Conservation (phyloP, 1,139 yeast species). For the Taphrina communis region DNA sequence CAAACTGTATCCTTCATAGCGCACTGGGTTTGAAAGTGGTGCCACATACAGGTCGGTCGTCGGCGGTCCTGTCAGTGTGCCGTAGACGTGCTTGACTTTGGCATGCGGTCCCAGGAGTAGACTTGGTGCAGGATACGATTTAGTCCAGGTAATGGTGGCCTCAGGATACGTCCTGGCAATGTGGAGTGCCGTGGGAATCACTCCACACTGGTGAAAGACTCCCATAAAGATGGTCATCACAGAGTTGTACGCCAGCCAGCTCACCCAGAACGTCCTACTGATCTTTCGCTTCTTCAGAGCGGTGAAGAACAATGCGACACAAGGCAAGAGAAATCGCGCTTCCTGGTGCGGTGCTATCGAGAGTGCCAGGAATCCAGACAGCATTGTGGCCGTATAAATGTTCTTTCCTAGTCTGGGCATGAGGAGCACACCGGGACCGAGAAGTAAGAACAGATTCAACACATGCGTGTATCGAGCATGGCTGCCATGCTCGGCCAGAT, state of each 20-base stretch:
- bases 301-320: slow-evolving; percentile 71
- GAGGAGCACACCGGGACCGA: slow-evolving; percentile 70
- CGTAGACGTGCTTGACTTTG: slow-evolving; percentile 8
- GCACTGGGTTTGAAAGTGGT: slow-evolving; percentile 4
- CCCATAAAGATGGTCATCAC: slow-evolving; percentile 73
- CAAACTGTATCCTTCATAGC: not conserved
- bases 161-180: slow-evolving; percentile 47
- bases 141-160: slow-evolving; percentile 78
- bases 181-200: slow-evolving; percentile 65
- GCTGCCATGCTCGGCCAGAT: slow-evolving; percentile 77
- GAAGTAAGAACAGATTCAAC: slow-evolving; percentile 73
- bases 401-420: slow-evolving; percentile 47
- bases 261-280: slow-evolving; percentile 40
- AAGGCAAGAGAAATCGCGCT: slow-evolving; percentile 77
- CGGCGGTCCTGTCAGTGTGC: not conserved
- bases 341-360: slow-evolving; percentile 91
- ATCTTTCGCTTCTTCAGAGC: slow-evolving; percentile 53
- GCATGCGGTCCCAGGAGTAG: slow-evolving; percentile 66
- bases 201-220: slow-evolving; percentile 85
- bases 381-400: not conserved
- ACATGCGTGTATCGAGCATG: slow-evolving; percentile 81
- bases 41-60: slow-evolving; percentile 1
- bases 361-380: slow-evolving; percentile 65
- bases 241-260: slow-evolving; percentile 74
- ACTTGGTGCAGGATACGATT: slow-evolving; percentile 90